Base-by-base conservation (phyloP, 2,329 filamentous ascomycete species). In the Periglandula ipomoeae region DNA sequence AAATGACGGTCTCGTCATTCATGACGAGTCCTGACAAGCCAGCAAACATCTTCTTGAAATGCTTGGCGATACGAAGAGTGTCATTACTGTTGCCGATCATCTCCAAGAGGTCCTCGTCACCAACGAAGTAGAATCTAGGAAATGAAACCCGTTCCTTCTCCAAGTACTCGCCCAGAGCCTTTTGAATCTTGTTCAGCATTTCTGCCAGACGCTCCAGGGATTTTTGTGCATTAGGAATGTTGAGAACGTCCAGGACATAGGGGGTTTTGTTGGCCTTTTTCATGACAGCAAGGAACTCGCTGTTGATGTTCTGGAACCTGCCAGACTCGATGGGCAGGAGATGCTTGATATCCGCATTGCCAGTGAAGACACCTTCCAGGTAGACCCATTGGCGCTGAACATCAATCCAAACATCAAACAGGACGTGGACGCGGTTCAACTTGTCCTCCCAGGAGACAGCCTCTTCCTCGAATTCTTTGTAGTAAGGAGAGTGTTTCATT, bases 371-470 rank as follows among this genome's bases (percentile, higher is more conserved):
- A 56, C 93, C 93, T 69, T 99, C 94, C 5, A 99, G 80, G 65
- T 99, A 99, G 7, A 98, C 93, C 93, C 93, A 99, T 70, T 98
- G 93, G 53, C 94, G 85, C 67, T 99, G 93, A n/a, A 99, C 94
- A 68, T 98, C 94, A 59, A 98, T 98, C 94, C 94, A 99, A 15
- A 98, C 90, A 65, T 99, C 93, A 61, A 99, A 98, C 9, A 98
- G 78, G 15, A 98, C 89, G 63, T 98, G 93, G 2, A 98, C 89
- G 41, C 93, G 83, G 65, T 97, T 99, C 23, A 99, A 78, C 65
- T 95, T 95, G 69, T 98, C 94, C 68, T 98, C 94, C 93, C 93
- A 98, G 1, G 86, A 81, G 1, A 89, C 86, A 6, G 94, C 94
- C 58, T 98, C 93, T 59, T 98, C 93, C 64, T 98, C 93, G 54